Evolutionary conservation across 768 basidiomycete genomes (phyloP).

Genomic region (Hydnomerulius pinastri): DNA sequence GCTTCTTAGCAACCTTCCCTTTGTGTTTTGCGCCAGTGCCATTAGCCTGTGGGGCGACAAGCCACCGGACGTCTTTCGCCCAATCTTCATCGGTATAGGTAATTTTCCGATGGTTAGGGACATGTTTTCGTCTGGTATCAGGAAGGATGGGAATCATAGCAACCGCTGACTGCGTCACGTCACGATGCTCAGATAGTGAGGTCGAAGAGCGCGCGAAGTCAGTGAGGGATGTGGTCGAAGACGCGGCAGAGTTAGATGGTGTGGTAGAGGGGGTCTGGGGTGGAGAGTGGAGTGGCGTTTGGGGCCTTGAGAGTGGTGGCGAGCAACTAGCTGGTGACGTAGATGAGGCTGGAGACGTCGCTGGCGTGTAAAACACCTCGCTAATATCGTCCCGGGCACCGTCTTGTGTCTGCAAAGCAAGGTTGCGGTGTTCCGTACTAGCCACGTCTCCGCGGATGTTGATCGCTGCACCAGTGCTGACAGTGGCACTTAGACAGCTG

Average conservation of each 20-base stretch:
- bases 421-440: neutral
- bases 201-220: constrained; percentile 37
- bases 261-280: constrained; percentile 20
- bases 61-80: constrained; percentile 70
- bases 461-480: neutral
- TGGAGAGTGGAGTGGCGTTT: constrained; percentile 17
- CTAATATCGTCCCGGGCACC: constrained; percentile 33
- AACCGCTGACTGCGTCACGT: constrained; percentile 9
- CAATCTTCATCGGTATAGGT: constrained; percentile 60
- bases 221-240: constrained; percentile 30
- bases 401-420: neutral
- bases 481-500: neutral
- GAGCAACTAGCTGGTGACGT: constrained; percentile 36
- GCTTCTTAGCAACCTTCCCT: constrained; percentile 21
- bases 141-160: constrained; percentile 18
- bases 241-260: constrained; percentile 28
- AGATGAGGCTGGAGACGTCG: constrained; percentile 54
- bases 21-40: constrained; percentile 14
- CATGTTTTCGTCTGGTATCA: constrained; percentile 10
- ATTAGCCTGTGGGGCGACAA: constrained; percentile 40
- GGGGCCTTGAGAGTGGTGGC: constrained; percentile 21
- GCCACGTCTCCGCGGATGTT: neutral
- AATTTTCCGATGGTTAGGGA: constrained; percentile 26
- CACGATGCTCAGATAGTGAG: constrained; percentile 34
- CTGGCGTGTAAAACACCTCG: constrained; percentile 63